phyloP scores from a whole-genome alignment of 2,329 filamentous ascomycete genomes.

The Mariannaea elegans region DNA sequence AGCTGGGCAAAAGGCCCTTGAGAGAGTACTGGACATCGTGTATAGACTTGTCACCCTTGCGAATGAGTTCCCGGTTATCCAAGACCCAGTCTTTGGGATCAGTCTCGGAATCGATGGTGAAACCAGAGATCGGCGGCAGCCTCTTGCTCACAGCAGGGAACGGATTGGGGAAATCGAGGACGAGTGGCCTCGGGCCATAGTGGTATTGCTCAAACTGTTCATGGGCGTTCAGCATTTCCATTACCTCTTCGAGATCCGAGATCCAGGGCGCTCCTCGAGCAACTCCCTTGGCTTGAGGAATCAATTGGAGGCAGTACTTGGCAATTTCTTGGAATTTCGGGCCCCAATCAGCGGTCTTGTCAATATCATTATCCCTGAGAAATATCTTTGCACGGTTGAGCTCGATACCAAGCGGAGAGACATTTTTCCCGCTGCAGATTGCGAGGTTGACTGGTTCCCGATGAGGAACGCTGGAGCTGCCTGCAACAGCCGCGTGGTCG shows the following conservation, averaged over 20 bases:
- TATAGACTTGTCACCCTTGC: conserved; percentile 14
- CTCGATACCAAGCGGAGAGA: conserved; percentile 45
- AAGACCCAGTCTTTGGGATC: conserved; percentile 8
- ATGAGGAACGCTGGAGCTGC: background rate
- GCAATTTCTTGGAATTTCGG: conserved; percentile 47
- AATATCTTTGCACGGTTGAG: conserved; percentile 52
- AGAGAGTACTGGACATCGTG: conserved; percentile 41
- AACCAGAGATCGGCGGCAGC: conserved; percentile 37
- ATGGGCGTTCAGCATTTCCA: conserved; percentile 48
- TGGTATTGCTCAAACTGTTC: conserved; percentile 47
- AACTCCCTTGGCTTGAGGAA: conserved; percentile 15
- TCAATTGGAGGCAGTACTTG: conserved; percentile 51
- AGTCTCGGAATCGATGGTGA: conserved; percentile 2
- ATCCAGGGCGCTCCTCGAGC: conserved; percentile 35
- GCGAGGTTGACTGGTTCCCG: background rate
- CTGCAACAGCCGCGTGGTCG: background rate
- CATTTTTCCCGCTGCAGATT: conserved; percentile 41
- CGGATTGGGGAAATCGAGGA: conserved; percentile 35
- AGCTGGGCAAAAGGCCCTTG: conserved; percentile 17
- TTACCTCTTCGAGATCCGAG: conserved; percentile 40
- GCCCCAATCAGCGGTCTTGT: conserved; percentile 52
- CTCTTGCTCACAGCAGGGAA: conserved; percentile 37
- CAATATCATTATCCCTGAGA: conserved; percentile 55
- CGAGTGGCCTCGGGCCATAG: conserved; percentile 41
- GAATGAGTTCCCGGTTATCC: conserved; percentile 26